A percentile compares a stretch with the other conserved stretches of the same genome.
phyloP scores from a whole-genome alignment of 371 early-diverging fungal genomes.

The Actinomortierella ambigua region DNA sequence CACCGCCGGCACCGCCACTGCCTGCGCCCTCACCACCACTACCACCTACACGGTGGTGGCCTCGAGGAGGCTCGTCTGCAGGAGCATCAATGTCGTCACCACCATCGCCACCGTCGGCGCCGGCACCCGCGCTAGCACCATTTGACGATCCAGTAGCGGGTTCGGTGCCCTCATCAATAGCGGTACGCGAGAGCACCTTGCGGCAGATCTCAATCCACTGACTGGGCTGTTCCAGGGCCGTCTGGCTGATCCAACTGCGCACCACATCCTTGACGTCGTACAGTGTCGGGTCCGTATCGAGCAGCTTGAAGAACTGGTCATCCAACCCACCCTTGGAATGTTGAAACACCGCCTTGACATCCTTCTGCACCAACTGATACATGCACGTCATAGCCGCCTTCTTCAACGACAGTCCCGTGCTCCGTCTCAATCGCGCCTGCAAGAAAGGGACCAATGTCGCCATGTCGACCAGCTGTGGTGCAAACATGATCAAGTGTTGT shows the following conservation, averaged over 20 bases:
- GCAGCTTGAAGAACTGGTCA: constrained; percentile 80
- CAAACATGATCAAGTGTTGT: constrained; percentile 90
- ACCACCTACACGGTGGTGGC: constrained; percentile 9
- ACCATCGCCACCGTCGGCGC: constrained; percentile 1
- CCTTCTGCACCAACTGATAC: constrained; percentile 83
- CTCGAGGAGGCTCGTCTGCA: constrained; percentile 5
- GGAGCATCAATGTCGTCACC: constrained; percentile 18
- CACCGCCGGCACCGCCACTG: constrained; percentile 51
- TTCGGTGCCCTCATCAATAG: constrained; percentile 38
- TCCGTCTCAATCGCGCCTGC: constrained; percentile 67
- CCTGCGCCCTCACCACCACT: constrained; percentile 37
- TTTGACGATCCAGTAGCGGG: constrained; percentile 12
- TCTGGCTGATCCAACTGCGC: constrained; percentile 70
- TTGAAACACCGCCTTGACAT: constrained; percentile 76
- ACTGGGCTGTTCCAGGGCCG: constrained; percentile 74
- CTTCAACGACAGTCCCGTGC: constrained; percentile 71
- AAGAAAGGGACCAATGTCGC: constrained; percentile 76
- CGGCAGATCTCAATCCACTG: constrained; percentile 88
- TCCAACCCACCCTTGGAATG: constrained; percentile 73
- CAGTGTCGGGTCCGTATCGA: constrained; percentile 79
- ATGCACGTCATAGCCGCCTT: constrained; percentile 86
- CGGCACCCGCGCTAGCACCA: constrained; percentile 19
- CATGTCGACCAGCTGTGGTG: constrained; percentile 75
- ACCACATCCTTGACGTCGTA: constrained; percentile 88
- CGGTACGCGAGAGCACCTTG: constrained; percentile 71